These are phyloP conservation scores for Stylonectria norvegica DNA, from an alignment of 2,329 filamentous ascomycete genomes.

Conservation along the genomic window DNA sequence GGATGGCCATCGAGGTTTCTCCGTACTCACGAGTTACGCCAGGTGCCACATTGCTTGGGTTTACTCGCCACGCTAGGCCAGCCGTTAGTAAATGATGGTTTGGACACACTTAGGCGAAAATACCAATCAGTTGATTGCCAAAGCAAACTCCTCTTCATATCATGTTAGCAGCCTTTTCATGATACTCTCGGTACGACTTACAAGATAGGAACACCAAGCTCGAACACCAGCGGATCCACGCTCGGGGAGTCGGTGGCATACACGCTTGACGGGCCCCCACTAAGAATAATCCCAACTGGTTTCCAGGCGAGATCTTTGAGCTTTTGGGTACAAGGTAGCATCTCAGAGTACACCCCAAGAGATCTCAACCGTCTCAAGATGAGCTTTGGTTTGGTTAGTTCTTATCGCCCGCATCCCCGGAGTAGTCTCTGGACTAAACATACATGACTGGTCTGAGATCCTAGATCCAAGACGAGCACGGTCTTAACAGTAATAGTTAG, in stretches of 20 bases:
- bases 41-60: slow-evolving; percentile 18
- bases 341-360: slow-evolving; percentile 62
- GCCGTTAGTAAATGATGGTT: slow-evolving; percentile 2
- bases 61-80: slow-evolving; percentile 10
- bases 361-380: slow-evolving; percentile 11
- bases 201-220: slow-evolving; percentile 29
- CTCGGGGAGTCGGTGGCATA: slow-evolving; percentile 2
- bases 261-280: slow-evolving; percentile 7
- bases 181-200: slow-evolving; percentile 7
- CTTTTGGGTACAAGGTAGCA: slow-evolving; percentile 84
- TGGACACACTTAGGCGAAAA: slow-evolving; percentile 43
- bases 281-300: slow-evolving; percentile 69
- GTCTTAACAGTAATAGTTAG: slow-evolving; percentile 8
- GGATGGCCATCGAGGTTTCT: slow-evolving; percentile 43
- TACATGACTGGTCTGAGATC: slow-evolving; percentile 13
- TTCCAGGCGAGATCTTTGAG: slow-evolving; percentile 70
- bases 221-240: slow-evolving; percentile 27
- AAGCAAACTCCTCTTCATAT: slow-evolving; percentile 57
- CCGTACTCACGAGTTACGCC: slow-evolving; percentile 17
- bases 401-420: slow-evolving; percentile 7
- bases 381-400: slow-evolving; percentile 9
- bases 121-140: slow-evolving; percentile 48
- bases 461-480: slow-evolving; percentile 9
- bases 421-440: slow-evolving; percentile 10
- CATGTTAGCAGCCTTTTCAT: slow-evolving; percentile 2